Percentiles rank a stretch among this genome's conserved stretches.
phyloP scores from a whole-genome alignment of 2,329 filamentous ascomycete species.

The Colletotrichum lini region DNA sequence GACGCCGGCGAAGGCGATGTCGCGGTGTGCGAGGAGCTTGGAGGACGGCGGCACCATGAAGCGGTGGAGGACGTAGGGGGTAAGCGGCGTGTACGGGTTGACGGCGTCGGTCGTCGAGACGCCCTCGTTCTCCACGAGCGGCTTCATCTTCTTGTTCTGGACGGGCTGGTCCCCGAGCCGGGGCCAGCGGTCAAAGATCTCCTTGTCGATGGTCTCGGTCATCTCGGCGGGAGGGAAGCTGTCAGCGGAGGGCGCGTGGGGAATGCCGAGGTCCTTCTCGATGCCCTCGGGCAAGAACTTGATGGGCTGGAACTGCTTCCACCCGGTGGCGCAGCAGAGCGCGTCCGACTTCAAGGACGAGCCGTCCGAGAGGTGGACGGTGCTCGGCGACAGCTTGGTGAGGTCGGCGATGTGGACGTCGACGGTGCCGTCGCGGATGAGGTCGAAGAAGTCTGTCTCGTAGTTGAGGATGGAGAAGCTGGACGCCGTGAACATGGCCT shows the following conservation, averaged over 20 bases:
- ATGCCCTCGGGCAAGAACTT: slow-evolving; percentile 66
- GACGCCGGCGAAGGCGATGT: slow-evolving; percentile 52
- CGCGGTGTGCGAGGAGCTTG: slow-evolving; percentile 39
- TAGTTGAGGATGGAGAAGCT: slow-evolving; percentile 74
- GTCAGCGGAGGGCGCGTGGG: slow-evolving; percentile 51
- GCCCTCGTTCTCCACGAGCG: slow-evolving; percentile 32
- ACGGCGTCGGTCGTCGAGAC: slow-evolving; percentile 36
- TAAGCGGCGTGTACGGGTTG: slow-evolving; percentile 39
- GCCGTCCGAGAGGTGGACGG: slow-evolving; percentile 66
- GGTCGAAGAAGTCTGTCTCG: slow-evolving; percentile 68
- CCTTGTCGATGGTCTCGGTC: slow-evolving; percentile 31
- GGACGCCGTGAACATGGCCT: slow-evolving; percentile 66
- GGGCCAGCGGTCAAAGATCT: slow-evolving; percentile 36
- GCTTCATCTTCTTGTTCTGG: slow-evolving; percentile 37
- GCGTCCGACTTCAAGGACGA: slow-evolving; percentile 63
- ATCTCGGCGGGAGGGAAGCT: slow-evolving; percentile 35
- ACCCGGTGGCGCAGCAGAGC: slow-evolving; percentile 71
- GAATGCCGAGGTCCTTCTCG: slow-evolving; percentile 64
- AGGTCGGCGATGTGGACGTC: slow-evolving; percentile 68
- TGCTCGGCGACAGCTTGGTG: slow-evolving; percentile 57
- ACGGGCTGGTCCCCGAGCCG: slow-evolving; percentile 32
- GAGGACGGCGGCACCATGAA: slow-evolving; percentile 48
- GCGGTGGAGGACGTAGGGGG: slow-evolving; percentile 47
- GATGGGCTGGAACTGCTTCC: slow-evolving; percentile 67
- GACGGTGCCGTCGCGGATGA: slow-evolving; percentile 67